These are phyloP conservation scores for Phaeosphaeria sp. DNA, from an alignment of 2,329 filamentous ascomycete species.

Conservation along the genomic window DNA sequence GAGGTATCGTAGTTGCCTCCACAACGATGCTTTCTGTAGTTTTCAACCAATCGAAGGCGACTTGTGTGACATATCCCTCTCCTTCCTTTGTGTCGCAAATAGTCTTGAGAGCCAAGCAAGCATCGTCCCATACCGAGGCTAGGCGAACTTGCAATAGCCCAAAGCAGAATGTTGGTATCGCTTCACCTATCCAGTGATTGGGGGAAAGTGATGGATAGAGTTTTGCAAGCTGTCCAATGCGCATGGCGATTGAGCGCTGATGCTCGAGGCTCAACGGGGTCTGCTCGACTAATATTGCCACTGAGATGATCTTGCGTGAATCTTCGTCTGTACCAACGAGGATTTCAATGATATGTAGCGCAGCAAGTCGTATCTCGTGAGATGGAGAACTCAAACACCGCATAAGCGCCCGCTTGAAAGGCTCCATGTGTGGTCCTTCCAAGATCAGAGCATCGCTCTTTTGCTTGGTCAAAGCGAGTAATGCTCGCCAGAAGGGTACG, in stretches of 20 bases:
- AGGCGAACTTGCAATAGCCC: conserved; percentile 87
- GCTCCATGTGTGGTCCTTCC: conserved; percentile 64
- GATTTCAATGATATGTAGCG: conserved; percentile 73
- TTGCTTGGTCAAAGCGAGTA: conserved; percentile 68
- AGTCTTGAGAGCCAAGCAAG: conserved; percentile 74
- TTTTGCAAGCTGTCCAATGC: conserved; percentile 77
- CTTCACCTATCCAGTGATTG: conserved; percentile 70
- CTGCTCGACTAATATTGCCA: conserved; percentile 81
- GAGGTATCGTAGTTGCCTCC: conserved; percentile 9
- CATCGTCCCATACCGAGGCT: conserved; percentile 86
- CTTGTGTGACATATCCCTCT: conserved; percentile 73
- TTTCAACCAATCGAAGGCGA: conserved; percentile 79
- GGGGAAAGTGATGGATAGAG: conserved; percentile 66
- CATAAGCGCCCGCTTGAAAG: conserved; percentile 69
- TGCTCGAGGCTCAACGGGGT: conserved; percentile 79
- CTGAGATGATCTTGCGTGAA: conserved; percentile 60
- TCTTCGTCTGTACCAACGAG: conserved; percentile 59
- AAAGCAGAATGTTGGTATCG: conserved; percentile 84
- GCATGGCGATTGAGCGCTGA: conserved; percentile 79
- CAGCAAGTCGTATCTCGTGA: conserved; percentile 74
- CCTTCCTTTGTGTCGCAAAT: conserved; percentile 74
- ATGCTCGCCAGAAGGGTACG: conserved; percentile 40
- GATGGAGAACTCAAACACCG: conserved; percentile 77
- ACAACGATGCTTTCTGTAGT: conserved; percentile 11
- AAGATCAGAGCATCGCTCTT: conserved; percentile 59